phyloP scores from a whole-genome alignment of 345 rosid species.

The Citrus inodora region DNA sequence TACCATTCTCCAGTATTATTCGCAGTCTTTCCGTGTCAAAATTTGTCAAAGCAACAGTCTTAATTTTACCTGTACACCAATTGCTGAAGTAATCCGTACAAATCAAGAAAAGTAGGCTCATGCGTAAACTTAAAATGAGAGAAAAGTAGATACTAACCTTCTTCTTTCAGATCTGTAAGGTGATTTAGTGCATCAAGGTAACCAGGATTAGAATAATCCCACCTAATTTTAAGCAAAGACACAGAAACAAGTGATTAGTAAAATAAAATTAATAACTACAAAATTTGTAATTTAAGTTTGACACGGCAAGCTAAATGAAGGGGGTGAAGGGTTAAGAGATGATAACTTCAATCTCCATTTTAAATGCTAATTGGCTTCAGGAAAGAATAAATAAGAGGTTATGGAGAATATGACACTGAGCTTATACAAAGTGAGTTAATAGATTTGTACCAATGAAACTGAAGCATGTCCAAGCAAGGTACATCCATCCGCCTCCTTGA shows the following conservation, averaged over 20 bases:
- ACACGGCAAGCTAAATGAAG: neutral
- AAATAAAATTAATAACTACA: neutral
- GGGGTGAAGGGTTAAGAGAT: no score
- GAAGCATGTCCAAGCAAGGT: slow-evolving; percentile 93
- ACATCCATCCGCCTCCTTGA: slow-evolving; percentile 95
- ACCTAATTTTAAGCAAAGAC: slow-evolving; percentile 43
- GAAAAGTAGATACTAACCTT: slow-evolving; percentile 43
- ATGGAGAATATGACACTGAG: neutral
- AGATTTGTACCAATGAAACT: slow-evolving; percentile 74
- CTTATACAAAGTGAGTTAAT: neutral
- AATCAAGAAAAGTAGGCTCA: slow-evolving; percentile 17
- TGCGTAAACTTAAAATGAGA: slow-evolving; percentile 9
- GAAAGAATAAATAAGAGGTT: neutral
- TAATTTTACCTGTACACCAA: slow-evolving; percentile 70
- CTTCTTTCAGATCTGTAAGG: slow-evolving; percentile 84
- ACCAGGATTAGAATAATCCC: slow-evolving; percentile 88
- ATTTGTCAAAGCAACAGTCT: slow-evolving; percentile 90
- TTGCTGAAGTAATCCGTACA: slow-evolving; percentile 18
- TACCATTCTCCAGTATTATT: slow-evolving; percentile 79
- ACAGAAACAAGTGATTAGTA: neutral
- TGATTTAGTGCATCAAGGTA: slow-evolving; percentile 89
- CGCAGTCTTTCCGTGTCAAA: slow-evolving; percentile 85
- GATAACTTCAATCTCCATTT: no score
- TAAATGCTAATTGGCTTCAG: neutral
- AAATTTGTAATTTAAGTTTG: neutral